A percentile compares a stretch with the other conserved stretches of the same genome.
These are phyloP conservation scores for Pythium phragmitis DNA, from an alignment of 352 stramenopile species.

Conservation along the genomic window DNA sequence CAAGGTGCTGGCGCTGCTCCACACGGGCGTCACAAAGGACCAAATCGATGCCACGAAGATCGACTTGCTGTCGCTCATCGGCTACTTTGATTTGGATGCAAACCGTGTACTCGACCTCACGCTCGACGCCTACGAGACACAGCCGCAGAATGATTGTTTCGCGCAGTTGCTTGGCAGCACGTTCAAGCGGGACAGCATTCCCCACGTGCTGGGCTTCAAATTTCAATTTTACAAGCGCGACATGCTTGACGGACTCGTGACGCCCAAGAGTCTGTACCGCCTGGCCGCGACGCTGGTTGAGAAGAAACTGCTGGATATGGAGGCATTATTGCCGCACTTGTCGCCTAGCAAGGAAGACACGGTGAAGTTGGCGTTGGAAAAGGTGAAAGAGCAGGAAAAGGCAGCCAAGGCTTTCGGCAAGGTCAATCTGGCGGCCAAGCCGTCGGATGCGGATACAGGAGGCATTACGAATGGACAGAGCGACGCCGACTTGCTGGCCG, in stretches of 20 bases:
- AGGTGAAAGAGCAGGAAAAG: slow-evolving; percentile 49
- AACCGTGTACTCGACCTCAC: slow-evolving; percentile 94
- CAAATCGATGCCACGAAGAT: slow-evolving; percentile 69
- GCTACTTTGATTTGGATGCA: slow-evolving; percentile 95
- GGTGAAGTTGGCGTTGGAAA: slow-evolving; percentile 38
- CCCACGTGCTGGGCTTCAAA: slow-evolving; percentile 93
- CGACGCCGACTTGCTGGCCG: slow-evolving; percentile 28
- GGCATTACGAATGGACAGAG: slow-evolving; percentile 16
- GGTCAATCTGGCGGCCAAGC: slow-evolving; percentile 62
- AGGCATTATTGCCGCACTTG: slow-evolving; percentile 79
- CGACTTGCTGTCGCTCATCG: slow-evolving; percentile 76
- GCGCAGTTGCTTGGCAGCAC: slow-evolving; percentile 50
- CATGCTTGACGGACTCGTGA: slow-evolving; percentile 37
- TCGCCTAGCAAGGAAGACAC: slow-evolving; percentile 66
- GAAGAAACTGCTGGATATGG: slow-evolving; percentile 75
- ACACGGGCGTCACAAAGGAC: slow-evolving; percentile 61
- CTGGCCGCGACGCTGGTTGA: slow-evolving; percentile 86
- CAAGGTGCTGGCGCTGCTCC: slow-evolving; percentile 88
- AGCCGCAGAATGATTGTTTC: slow-evolving; percentile 79
- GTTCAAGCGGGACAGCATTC: slow-evolving; percentile 81
- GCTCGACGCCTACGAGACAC: slow-evolving; percentile 92
- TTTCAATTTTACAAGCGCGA: slow-evolving; percentile 89
- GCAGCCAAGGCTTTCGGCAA: slow-evolving; percentile 70
- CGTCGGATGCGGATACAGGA: slow-evolving; percentile 18
- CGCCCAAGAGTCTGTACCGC: slow-evolving; percentile 76